phyloP scores from a whole-genome alignment of 495 filamentous ascomycete genomes.

The Tuber calosporum region DNA sequence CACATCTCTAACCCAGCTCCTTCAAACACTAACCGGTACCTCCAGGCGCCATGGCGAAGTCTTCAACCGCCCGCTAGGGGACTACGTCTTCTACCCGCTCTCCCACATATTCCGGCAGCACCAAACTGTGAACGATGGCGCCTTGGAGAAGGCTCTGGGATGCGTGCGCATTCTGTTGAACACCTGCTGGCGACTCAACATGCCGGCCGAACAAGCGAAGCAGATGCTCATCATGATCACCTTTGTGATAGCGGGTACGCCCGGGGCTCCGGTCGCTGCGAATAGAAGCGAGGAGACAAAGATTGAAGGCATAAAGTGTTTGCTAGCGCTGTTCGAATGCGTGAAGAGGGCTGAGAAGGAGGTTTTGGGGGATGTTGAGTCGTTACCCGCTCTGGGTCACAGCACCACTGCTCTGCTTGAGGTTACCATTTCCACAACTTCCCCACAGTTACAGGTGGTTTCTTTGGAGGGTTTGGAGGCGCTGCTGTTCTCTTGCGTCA shows the following conservation, averaged over 20 bases:
- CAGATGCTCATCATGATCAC: constrained; percentile 81
- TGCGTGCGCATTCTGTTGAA: constrained; percentile 65
- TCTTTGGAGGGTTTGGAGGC: constrained; percentile 59
- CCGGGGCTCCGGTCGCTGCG: constrained; percentile 47
- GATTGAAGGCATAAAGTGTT: constrained; percentile 55
- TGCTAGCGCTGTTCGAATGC: constrained; percentile 50
- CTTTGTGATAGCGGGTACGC: constrained; percentile 66
- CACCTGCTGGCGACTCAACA: constrained; percentile 64
- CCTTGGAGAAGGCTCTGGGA: constrained; percentile 66
- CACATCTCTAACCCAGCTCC: not conserved
- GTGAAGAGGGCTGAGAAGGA: constrained; percentile 39
- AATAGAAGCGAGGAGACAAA: constrained; percentile 61
- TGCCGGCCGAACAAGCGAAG: constrained; percentile 63
- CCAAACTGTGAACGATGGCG: constrained; percentile 61
- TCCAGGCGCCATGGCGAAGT: constrained; percentile 44
- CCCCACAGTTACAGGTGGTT: constrained; percentile 57
- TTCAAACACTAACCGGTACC: not conserved
- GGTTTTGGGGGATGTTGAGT: constrained; percentile 48
- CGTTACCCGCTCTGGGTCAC: constrained; percentile 78
- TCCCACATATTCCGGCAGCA: constrained; percentile 76
- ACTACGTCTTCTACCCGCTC: constrained; percentile 91
- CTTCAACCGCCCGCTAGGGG: constrained; percentile 74
- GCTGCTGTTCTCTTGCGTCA: constrained; percentile 55
- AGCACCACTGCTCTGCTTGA: constrained; percentile 74
- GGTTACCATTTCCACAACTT: constrained; percentile 53